A percentile compares a stretch with the other conserved stretches of the same genome.
Conservation (phyloP, 345 rosid genomes). For the Syzygium jambos region DNA sequence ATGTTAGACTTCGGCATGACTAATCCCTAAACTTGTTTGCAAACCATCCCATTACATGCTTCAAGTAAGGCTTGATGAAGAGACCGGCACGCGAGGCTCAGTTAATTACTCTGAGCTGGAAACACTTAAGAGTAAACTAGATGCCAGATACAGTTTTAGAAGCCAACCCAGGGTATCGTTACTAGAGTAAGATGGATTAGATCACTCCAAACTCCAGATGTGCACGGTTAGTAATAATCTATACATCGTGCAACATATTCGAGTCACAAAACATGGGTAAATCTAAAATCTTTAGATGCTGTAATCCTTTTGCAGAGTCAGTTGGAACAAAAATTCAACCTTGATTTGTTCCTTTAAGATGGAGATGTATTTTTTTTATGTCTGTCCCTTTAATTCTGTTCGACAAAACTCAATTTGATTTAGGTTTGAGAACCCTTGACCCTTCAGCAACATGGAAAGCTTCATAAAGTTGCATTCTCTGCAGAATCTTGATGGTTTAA, state of each 20-base stretch:
- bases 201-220: background rate
- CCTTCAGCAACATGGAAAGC: background rate
- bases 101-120: background rate
- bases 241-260: background rate
- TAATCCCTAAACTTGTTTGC: background rate
- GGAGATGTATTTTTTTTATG: background rate
- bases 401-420: background rate
- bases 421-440: background rate
- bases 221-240: background rate
- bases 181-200: background rate
- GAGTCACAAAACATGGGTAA: background rate
- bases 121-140: background rate
- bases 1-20: background rate
- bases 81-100: background rate
- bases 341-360: background rate
- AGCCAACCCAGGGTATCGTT: background rate
- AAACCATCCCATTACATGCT: background rate
- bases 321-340: background rate
- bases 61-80: background rate
- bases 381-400: background rate
- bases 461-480: background rate
- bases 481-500: background rate
- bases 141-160: background rate
- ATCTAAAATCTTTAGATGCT: background rate
- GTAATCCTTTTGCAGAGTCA: background rate